Evolutionary conservation across 257 asterid genomes (phyloP).

Genomic region (Orobanche coerulescens): DNA sequence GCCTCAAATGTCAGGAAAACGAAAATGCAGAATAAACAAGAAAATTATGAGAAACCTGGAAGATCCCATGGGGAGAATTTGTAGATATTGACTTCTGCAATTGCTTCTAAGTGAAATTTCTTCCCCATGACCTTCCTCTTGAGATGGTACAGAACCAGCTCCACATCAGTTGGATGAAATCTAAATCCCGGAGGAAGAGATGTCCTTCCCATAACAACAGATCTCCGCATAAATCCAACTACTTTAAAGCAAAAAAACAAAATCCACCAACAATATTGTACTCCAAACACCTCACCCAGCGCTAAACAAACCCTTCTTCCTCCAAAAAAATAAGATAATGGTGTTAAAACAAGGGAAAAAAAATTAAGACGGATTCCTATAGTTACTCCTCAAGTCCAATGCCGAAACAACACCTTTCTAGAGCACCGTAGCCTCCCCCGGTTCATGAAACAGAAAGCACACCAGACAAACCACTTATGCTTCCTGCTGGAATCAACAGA

Average conservation of each 20-base stretch:
- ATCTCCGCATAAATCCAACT: conserved; percentile 18
- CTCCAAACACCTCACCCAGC: conserved; percentile 11
- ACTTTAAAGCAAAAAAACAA: not conserved
- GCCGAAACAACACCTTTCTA: conserved; percentile 53
- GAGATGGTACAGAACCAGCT: conserved; percentile 67
- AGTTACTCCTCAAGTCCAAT: conserved; percentile 69
- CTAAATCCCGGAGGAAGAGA: conserved; percentile 83
- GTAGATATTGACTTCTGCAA: conserved; percentile 75
- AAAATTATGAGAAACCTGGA: conserved; percentile 48
- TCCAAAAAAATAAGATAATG: not conserved
- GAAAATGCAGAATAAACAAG: not conserved
- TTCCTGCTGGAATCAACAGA: conserved; percentile 75
- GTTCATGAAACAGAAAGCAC: conserved; percentile 65
- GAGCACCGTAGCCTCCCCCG: conserved; percentile 68
- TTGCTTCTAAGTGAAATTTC: conserved; percentile 50
- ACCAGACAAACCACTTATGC: conserved; percentile 51
- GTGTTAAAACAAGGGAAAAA: not conserved
- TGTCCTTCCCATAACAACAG: conserved; percentile 29
- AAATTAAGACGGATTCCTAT: conserved; percentile 13
- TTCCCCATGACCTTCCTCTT: conserved; percentile 67
- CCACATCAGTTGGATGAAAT: conserved; percentile 83
- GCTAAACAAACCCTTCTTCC: conserved; percentile 14
- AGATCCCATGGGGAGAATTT: conserved; percentile 84
- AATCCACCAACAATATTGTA: conserved; percentile 13
- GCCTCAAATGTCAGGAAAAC: not conserved